Percentiles rank a stretch among this genome's conserved stretches.
phyloP scores from a whole-genome alignment of 495 filamentous ascomycete genomes.

The Parathielavia appendiculata region DNA sequence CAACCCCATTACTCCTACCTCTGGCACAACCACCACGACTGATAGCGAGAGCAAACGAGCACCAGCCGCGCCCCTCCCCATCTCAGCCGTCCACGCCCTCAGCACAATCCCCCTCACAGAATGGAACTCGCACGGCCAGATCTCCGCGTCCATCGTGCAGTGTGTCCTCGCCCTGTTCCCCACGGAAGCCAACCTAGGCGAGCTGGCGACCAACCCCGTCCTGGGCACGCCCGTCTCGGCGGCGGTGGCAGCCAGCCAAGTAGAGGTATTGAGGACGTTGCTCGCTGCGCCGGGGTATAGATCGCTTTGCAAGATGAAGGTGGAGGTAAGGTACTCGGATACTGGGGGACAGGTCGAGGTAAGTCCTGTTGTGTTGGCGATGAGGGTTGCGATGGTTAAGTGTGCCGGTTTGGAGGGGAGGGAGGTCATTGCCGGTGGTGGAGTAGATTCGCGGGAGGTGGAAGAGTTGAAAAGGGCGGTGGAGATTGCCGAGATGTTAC shows the following conservation, averaged over 20 bases:
- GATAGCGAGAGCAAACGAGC: too few relatives aligned
- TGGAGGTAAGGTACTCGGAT: not conserved
- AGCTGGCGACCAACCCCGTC: not conserved
- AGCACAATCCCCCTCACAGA: not conserved
- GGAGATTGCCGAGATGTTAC: not conserved
- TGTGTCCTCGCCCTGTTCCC: slow-evolving; percentile 6
- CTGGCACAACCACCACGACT: too few relatives aligned
- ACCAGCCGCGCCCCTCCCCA: too few relatives aligned
- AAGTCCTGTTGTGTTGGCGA: not conserved
- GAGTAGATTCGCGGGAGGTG: not conserved
- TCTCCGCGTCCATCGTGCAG: slow-evolving; percentile 8
- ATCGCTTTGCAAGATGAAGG: not conserved
- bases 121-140: slow-evolving; percentile 7
- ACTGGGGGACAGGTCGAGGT: not conserved
- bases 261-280: too few relatives aligned
- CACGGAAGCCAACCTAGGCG: not conserved
- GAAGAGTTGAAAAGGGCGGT: not conserved
- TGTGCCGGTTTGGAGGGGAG: not conserved
- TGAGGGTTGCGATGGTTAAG: not conserved
- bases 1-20: too few relatives aligned
- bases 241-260: too few relatives aligned
- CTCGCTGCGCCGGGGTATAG: not conserved
- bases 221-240: not conserved
- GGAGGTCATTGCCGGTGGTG: not conserved
- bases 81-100: too few relatives aligned